These are phyloP conservation scores for Coleophoma crateriformis DNA, from an alignment of 2,329 filamentous ascomycete genomes.

Conservation along the genomic window DNA sequence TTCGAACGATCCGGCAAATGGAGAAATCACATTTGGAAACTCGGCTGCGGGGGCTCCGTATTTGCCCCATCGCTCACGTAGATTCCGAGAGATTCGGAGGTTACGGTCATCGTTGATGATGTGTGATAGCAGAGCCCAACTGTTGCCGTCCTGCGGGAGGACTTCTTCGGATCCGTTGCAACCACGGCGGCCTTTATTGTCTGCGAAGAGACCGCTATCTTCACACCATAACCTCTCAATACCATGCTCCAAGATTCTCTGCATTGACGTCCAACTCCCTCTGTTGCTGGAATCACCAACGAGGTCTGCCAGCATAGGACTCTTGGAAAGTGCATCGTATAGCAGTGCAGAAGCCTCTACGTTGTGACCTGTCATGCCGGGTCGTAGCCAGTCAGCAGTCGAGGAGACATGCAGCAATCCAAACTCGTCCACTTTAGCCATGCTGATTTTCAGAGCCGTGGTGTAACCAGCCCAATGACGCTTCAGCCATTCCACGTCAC, in stretches of 20 bases:
- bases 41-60: conserved; percentile 43
- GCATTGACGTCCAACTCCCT: conserved; percentile 10
- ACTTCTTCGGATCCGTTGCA: conserved; percentile 47
- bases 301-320: conserved; percentile 34
- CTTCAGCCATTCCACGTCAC: conserved; percentile 44
- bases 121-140: conserved; percentile 38
- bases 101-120: conserved; percentile 26
- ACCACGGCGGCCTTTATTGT: conserved; percentile 37
- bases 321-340: conserved; percentile 27
- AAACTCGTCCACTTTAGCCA: conserved; percentile 37
- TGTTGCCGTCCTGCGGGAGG: conserved; percentile 55
- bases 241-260: conserved; percentile 8
- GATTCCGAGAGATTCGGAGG: conserved; percentile 26
- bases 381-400: conserved; percentile 21
- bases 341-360: conserved; percentile 23
- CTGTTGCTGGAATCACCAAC: conserved; percentile 19
- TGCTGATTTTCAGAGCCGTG: conserved; percentile 37
- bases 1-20: conserved; percentile 42
- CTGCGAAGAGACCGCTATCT: conserved; percentile 38
- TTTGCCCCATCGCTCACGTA: conserved; percentile 28
- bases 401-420: conserved; percentile 24
- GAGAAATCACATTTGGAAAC: conserved; percentile 38
- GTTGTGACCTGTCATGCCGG: conserved; percentile 25
- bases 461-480: conserved; percentile 43
- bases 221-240: conserved; percentile 27